Conservation (phyloP, 345 rosid species). For the Boechera divaricarpa region DNA sequence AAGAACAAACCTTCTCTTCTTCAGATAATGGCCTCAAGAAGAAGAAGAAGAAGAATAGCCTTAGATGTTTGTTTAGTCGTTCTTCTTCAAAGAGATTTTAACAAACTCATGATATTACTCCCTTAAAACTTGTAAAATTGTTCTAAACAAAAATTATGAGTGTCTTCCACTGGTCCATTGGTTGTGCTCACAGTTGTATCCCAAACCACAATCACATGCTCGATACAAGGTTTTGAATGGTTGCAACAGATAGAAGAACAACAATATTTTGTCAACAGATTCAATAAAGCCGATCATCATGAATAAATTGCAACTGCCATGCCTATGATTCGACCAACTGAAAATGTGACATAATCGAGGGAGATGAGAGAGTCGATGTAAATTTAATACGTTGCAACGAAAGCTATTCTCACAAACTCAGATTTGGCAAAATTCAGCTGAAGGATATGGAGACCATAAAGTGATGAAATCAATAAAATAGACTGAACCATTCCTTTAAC, state of each 20-base stretch:
- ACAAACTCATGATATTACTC: slow-evolving; percentile 24
- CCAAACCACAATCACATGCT: not conserved
- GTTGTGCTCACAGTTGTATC: slow-evolving; percentile 6
- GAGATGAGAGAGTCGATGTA: not conserved
- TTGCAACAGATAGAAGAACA: not conserved
- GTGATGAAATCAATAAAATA: not conserved
- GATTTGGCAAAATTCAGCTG: not conserved
- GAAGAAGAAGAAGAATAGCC: slow-evolving; percentile 54
- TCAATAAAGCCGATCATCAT: not conserved
- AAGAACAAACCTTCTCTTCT: slow-evolving; percentile 40
- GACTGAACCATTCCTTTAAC: not conserved
- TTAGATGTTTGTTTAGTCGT: slow-evolving; percentile 63
- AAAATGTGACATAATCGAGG: not conserved
- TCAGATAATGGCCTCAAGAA: slow-evolving; percentile 28
- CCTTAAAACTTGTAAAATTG: slow-evolving; percentile 19
- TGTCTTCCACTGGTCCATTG: not conserved
- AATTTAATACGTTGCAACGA: not conserved
- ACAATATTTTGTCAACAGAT: not conserved
- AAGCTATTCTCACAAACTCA: not conserved
- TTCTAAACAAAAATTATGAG: not conserved
- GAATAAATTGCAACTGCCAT: not conserved
- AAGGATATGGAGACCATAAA: not conserved
- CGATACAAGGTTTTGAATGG: not conserved
- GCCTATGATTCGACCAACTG: not conserved
- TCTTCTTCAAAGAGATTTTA: slow-evolving; percentile 60